Evolutionary conservation across 768 basidiomycete genomes (phyloP), one percentile per base, ranked within the genome.

Genomic region (Collybia nuda): DNA sequence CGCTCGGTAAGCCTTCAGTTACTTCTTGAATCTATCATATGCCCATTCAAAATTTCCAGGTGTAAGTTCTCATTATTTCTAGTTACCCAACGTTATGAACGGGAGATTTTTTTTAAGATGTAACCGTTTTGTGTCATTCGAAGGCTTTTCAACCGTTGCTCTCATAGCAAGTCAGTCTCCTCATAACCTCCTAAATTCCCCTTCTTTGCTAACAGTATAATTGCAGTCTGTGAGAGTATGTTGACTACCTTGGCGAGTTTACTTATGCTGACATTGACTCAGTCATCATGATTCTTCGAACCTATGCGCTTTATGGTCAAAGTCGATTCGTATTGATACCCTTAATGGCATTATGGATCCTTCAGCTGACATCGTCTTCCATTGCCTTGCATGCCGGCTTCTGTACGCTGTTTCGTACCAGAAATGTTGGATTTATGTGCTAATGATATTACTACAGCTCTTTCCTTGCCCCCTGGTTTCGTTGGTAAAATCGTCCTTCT

Each of bases 211-310:
- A n/a, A n/a, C n/a, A n/a, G n/a, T n/a, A n/a, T n/a, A 37, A 26
- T 5, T 18, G 2, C 24, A 64, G 63, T 62, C 38, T 61, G 58
- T 44, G 57, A 63, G 53, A 23, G 62, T 62, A 50, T 3, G 59
- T 11, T 28, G 5, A 11, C 11, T 38, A 40, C 32, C 18, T 5
- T 5, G 11, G 11, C 18, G 18, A 12, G 19, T 41, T 18, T 11
- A 23, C 18, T 6, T 18, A 47, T 21, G 9, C 4, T 24, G 47
- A 8, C 11, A 18, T 37, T 4, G 14, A 21, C 22, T 7, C 38
- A 68, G 67, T 64, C 23, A 59, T 67, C 22, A 67, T 68, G 67
- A 66, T 68, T 23, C 56, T 68, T 12, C 63, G 67, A 0, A 56
- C 67, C 12, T 67, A 58, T 52, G 67, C 67, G 2, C 52, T 68